These are phyloP conservation scores for Candolleomyces aberdarensis DNA, from an alignment of 768 basidiomycete species.

Conservation along the genomic window DNA sequence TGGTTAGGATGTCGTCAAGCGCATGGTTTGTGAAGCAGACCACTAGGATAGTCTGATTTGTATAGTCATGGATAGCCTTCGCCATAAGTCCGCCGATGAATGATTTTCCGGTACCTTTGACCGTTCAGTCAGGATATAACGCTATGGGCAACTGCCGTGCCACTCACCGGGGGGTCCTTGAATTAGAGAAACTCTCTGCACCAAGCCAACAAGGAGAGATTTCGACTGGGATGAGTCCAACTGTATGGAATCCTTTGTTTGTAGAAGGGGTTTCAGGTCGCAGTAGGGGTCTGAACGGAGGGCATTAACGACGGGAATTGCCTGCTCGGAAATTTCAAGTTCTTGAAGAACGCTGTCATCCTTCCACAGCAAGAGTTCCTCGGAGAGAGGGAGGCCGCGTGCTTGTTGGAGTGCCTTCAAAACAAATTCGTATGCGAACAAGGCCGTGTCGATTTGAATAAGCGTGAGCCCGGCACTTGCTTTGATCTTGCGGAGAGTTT, in stretches of 20 bases:
- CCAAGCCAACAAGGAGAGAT: conserved; percentile 50
- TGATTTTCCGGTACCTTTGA: conserved; percentile 68
- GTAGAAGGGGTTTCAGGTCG: conserved; percentile 40
- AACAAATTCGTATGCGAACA: conserved; percentile 64
- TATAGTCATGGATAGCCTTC: conserved; percentile 52
- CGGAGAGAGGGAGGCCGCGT: conserved; percentile 40
- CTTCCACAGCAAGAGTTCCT: conserved; percentile 56
- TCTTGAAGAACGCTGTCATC: background rate
- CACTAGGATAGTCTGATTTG: conserved; percentile 52
- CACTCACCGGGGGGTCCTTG: conserved; percentile 68
- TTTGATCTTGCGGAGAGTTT: conserved; percentile 40
- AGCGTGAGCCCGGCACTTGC: conserved; percentile 32
- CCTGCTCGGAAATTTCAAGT: conserved; percentile 1
- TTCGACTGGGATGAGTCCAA: conserved; percentile 51
- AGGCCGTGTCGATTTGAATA: conserved; percentile 56
- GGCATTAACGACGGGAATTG: conserved; percentile 16
- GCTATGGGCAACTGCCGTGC: background rate
- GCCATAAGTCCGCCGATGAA: conserved; percentile 69
- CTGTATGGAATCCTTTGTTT: conserved; percentile 33
- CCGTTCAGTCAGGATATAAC: background rate
- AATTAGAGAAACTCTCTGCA: conserved; percentile 55
- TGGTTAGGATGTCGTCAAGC: conserved; percentile 65
- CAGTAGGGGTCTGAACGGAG: conserved; percentile 29
- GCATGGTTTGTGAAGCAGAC: conserved; percentile 78
- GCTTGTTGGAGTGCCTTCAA: conserved; percentile 53